A percentile compares a stretch with the other conserved stretches of the same genome.
phyloP scores from a whole-genome alignment of 1,284 basidiomycete genomes.

The Bothia castanella region DNA sequence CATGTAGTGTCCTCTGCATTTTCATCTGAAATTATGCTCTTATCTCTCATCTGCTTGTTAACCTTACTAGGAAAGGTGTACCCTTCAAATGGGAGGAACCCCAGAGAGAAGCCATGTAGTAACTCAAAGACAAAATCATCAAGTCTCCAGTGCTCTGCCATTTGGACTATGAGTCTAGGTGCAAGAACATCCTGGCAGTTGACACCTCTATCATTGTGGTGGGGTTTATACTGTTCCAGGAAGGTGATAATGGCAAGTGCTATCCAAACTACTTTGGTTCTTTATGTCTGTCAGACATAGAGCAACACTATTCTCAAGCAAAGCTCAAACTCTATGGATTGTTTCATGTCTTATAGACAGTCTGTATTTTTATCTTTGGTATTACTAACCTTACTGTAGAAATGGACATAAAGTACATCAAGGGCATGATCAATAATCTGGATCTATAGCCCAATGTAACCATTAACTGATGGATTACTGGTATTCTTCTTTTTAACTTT shows the following conservation, averaged over 20 bases:
- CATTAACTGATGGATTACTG: slow-evolving; percentile 42
- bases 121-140: neutral
- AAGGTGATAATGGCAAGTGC: neutral
- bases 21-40: neutral
- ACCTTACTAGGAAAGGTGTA: neutral
- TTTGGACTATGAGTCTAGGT: neutral
- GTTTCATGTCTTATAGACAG: neutral
- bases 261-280: neutral
- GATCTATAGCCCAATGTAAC: slow-evolving; percentile 26
- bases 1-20: neutral
- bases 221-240: neutral
- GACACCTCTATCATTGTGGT: neutral
- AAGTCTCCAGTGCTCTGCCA: neutral
- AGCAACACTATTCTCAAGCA: neutral
- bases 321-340: neutral
- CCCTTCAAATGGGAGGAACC: neutral
- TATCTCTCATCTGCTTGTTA: neutral
- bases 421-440: slow-evolving; percentile 9
- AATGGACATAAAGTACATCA: too few relatives aligned
- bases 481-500: slow-evolving; percentile 38
- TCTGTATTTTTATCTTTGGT: neutral
- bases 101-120: neutral
- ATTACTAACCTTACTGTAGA: too few relatives aligned
- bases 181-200: neutral
- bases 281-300: neutral